A percentile compares a stretch with the other conserved stretches of the same genome.
Conservation (phyloP, 2,329 filamentous ascomycete species). For the Botrytis paeoniae region DNA sequence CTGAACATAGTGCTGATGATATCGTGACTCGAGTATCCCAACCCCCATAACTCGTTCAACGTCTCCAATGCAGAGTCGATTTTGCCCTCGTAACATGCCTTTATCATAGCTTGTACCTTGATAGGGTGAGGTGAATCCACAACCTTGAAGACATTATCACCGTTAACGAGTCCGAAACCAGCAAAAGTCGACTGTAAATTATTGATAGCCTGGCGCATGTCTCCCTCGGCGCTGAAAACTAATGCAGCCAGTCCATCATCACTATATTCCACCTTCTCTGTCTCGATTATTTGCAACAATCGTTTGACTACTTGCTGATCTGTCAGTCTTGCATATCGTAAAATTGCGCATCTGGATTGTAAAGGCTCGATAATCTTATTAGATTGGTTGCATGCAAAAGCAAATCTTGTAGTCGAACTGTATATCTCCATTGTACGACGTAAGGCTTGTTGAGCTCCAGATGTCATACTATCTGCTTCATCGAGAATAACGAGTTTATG, state of each 20-base stretch:
- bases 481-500: slow-evolving; percentile 98
- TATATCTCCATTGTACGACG: slow-evolving; percentile 99
- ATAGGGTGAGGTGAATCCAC: slow-evolving; percentile 96
- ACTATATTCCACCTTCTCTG: slow-evolving; percentile 83
- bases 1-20: slow-evolving; percentile 99
- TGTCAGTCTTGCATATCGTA: slow-evolving; percentile 88
- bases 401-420: slow-evolving; percentile 91
- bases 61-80: slow-evolving; percentile 83
- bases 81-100: slow-evolving; percentile 90
- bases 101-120: slow-evolving; percentile 98
- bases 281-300: slow-evolving; percentile 86
- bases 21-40: slow-evolving; percentile 98
- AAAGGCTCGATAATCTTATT: slow-evolving; percentile 99
- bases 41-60: slow-evolving; percentile 85
- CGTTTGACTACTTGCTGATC: slow-evolving; percentile 91
- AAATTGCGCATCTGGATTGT: slow-evolving; percentile 92
- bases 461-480: slow-evolving; percentile 98
- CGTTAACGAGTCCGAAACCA: slow-evolving; percentile 94
- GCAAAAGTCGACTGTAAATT: slow-evolving; percentile 91
- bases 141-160: slow-evolving; percentile 96
- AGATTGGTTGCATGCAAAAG: slow-evolving; percentile 96
- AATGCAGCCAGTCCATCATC: slow-evolving; percentile 95
- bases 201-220: slow-evolving; percentile 99
- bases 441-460: slow-evolving; percentile 91
- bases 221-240: slow-evolving; percentile 94